Evolutionary conservation across 768 basidiomycete species (phyloP), one percentile per base, ranked within the genome.

Genomic region (Leccinum fibrillosum): DNA sequence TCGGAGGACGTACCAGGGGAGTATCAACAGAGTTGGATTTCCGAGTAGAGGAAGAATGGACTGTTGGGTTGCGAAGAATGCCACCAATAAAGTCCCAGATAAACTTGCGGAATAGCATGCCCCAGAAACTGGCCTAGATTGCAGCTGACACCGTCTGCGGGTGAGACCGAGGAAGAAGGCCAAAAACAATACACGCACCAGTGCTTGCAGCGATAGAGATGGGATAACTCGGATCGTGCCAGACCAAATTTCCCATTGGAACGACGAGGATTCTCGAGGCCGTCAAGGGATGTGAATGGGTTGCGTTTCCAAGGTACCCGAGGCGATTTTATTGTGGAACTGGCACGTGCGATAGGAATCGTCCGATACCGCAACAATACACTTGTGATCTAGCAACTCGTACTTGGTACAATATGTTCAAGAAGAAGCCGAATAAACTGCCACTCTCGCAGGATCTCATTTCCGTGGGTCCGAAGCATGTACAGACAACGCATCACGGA

Each of bases 91-190:
- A 32, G 11, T 96, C 94, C 90, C 91, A 96, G 76, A 96, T 94
- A 82, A 92, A 96, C 77, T 96, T 96, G 74, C 92, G 90, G 76
- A 85, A 94, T 65, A 88, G 77, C 13, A 94, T 71, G 17, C 86
- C 94, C 76, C 83, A 95, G 75, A 90, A 86, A 32, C 82, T 78
- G 13, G 89, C 86, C 92, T 90, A 92, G 11, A 92, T 76, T 57
- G 86, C 82, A 70, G 91, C 91, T 92, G 60, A 26, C 30, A 49
- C 39, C 11, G 11, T 32, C 30, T 32, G 30, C 11, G 0, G 35
- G 58, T 55, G 28, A 57, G 61, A 54, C 28, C 11, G 19, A 19
- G 32, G 19, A 17, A 30, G 34, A 30, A 9, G 21, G 34, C 13
- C 49, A 57, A 54, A 61, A 45, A 55, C 10, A 26, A 26, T 28